A percentile compares a stretch with the other conserved stretches of the same genome.
Conservation (phyloP, 2,329 filamentous ascomycete genomes). For the Rhinocladiella similis region DNA sequence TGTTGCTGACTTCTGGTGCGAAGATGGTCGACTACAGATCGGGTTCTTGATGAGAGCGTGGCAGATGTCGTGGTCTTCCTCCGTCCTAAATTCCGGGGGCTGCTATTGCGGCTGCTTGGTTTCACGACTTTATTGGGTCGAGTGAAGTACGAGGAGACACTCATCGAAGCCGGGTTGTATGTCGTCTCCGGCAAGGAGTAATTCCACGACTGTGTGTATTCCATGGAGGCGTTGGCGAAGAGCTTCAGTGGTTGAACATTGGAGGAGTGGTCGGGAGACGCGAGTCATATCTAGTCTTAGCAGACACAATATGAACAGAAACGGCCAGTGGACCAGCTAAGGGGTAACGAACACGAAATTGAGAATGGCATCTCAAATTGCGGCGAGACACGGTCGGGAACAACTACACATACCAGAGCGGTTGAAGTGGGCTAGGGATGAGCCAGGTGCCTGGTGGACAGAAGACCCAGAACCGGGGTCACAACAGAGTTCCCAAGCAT, state of each 20-base stretch:
- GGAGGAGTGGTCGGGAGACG: background rate
- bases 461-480: constrained; percentile 8
- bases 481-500: constrained; percentile 7
- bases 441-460: constrained; percentile 5
- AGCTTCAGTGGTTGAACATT: background rate
- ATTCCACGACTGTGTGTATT: constrained; percentile 11
- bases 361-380: constrained; percentile 18
- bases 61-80: constrained; percentile 27
- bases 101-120: constrained; percentile 27
- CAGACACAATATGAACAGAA: background rate
- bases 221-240: constrained; percentile 11
- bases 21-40: constrained; percentile 27
- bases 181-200: constrained; percentile 4
- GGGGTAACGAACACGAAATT: constrained; percentile 23
- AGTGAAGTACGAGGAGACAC: constrained; percentile 23
- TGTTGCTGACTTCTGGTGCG: constrained; percentile 19
- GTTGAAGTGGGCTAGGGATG: constrained; percentile 10
- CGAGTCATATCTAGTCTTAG: constrained; percentile 19
- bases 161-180: constrained; percentile 13
- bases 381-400: constrained; percentile 12
- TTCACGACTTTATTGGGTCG: constrained; percentile 28
- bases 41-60: constrained; percentile 19
- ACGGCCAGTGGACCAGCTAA: constrained; percentile 8
- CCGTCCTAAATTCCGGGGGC: constrained; percentile 20
- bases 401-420: constrained; percentile 6